Base-by-base conservation (phyloP, 805 yeast genomes). In the Ogataea minuta region DNA sequence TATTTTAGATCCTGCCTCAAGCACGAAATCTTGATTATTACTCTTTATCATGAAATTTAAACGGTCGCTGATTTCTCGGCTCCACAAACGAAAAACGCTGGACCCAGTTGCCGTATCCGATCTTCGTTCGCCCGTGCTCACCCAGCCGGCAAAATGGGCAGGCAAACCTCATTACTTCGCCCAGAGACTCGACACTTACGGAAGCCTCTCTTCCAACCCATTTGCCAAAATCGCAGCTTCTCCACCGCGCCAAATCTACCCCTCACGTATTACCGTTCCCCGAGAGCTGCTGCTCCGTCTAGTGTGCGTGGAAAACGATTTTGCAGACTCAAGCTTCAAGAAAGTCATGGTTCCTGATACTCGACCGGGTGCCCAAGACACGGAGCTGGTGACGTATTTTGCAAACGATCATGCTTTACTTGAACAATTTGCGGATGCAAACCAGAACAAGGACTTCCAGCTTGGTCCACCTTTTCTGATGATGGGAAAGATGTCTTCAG, bases 211-310 rank as follows among this genome's bases (percentile, higher is more conserved):
- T 1, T 24, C 48, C 1, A 72, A 74, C 34, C 42, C 66, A 2
- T 69, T 63, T 49, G 76, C 74, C 0, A 44, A 54, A 5, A 12
- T 65, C 2, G 48, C 77, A 7, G 56, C 68, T 0, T 64, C 77
- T 0, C 74, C 77, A 2, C 56, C 67, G 11, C 58, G 81, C 44
- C 56, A 58, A 48, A 74, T 72, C 11, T 49, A 62, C 9, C 27
- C 56, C 0, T 53, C 71, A 0, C 55, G 70, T 26, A 41, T 60
- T 0, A 59, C 60, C 9, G 45, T 67, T 4, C 79, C 79, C 0
- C 54, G 64, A 19, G 66, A 64, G 8, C 40, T 71, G 6, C 45
- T 73, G 31, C 41, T 62, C 1, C 67, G 63, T 14, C 35, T 71
- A 28, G 58, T 63, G 23, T 28, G 53, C 9, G 54, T 40, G 23